These are phyloP conservation scores for Fusarium napiforme DNA, from an alignment of 2,329 filamentous ascomycete species.

Conservation along the genomic window DNA sequence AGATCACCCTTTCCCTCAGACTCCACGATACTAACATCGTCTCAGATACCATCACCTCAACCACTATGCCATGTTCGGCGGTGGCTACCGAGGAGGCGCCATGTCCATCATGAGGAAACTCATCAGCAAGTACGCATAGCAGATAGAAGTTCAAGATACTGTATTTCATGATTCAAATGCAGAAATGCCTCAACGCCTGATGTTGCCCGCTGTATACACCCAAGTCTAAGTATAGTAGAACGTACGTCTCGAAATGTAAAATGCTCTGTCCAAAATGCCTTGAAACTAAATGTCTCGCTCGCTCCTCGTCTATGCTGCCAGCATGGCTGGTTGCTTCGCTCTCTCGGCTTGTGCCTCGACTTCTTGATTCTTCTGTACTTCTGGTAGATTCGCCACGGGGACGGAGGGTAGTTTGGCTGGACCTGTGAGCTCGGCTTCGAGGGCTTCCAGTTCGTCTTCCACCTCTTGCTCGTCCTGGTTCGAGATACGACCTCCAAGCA, in stretches of 20 bases:
- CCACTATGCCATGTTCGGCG: constrained; percentile 86
- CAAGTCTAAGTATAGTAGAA: constrained; percentile 35
- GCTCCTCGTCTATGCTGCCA: constrained; percentile 44
- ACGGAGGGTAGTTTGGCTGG: constrained; percentile 46
- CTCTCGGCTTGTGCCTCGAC: constrained; percentile 37
- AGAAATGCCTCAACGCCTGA: constrained; percentile 41
- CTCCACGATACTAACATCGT: neutral
- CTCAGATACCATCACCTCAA: constrained; percentile 88
- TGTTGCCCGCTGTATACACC: constrained; percentile 41
- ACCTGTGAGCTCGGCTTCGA: constrained; percentile 65
- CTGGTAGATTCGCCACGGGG: constrained; percentile 50
- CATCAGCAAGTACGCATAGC: constrained; percentile 72
- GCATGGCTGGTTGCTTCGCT: constrained; percentile 52
- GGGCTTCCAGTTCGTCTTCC: constrained; percentile 88
- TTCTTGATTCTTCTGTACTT: constrained; percentile 33
- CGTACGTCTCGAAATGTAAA: constrained; percentile 26
- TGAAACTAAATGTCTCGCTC: neutral
- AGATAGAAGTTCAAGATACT: constrained; percentile 2
- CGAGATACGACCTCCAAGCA: constrained; percentile 88
- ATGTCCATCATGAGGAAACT: constrained; percentile 82
- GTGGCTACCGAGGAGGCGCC: constrained; percentile 79
- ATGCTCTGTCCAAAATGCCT: constrained; percentile 21
- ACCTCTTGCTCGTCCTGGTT: constrained; percentile 98
- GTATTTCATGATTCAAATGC: constrained; percentile 26
- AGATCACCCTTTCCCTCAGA: constrained; percentile 46